Percentiles rank a stretch among this genome's conserved stretches.
Evolutionary conservation across 768 basidiomycete species (phyloP).

Genomic region (Leccinum pellstonianum): DNA sequence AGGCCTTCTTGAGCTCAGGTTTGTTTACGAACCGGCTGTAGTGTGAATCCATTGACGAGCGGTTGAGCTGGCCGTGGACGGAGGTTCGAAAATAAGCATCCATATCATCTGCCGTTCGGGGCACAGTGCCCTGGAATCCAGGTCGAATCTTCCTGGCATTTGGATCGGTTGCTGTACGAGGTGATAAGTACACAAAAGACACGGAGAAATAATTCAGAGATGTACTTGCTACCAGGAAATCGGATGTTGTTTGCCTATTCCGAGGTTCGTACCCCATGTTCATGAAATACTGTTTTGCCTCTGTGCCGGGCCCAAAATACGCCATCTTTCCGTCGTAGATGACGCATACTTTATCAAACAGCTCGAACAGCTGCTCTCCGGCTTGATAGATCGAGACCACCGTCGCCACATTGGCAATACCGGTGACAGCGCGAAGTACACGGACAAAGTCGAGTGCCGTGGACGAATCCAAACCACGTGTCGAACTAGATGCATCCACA

Average conservation of each 20-base stretch:
- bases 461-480: no score
- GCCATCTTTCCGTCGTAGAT: conserved; percentile 10
- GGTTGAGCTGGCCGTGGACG: conserved; percentile 41
- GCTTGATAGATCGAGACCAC: conserved; percentile 47
- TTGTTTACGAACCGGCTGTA: conserved; percentile 43
- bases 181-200: not conserved
- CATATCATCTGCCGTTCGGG: conserved; percentile 59
- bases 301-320: conserved; percentile 7
- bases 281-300: conserved; percentile 5
- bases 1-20: conserved; percentile 42
- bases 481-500: no score
- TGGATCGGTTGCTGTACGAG: conserved; percentile 50
- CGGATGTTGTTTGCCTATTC: conserved; percentile 57
- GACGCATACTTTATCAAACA: conserved; percentile 52
- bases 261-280: conserved; percentile 44
- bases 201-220: conserved; percentile 28
- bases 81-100: conserved; percentile 47
- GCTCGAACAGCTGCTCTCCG: conserved; percentile 59
- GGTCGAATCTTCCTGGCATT: conserved; percentile 50
- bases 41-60: conserved; percentile 47
- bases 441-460: no score
- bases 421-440: no score
- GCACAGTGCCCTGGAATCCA: conserved; percentile 40
- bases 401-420: no score
- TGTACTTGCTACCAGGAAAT: conserved; percentile 51